Evolutionary conservation across 2,329 filamentous ascomycete genomes (phyloP).

Genomic region (Penicillium sp.): DNA sequence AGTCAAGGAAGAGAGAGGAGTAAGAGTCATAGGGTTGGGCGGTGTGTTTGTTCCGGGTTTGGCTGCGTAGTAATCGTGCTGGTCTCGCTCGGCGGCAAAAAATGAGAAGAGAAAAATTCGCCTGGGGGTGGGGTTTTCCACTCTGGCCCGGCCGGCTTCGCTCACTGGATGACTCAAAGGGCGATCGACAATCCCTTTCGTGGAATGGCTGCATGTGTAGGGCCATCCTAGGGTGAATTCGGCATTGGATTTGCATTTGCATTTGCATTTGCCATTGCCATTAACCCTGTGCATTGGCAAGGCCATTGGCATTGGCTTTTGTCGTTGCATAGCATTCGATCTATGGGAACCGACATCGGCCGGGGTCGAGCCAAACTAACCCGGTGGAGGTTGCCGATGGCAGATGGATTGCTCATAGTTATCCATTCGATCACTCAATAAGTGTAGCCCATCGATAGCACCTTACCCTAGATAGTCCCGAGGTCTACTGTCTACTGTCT

Average conservation of each 20-base stretch:
- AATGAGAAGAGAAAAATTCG: constrained; percentile 1
- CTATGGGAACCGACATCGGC: constrained; percentile 17
- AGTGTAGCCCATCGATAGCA: background rate
- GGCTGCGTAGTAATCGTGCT: background rate
- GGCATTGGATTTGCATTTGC: no score
- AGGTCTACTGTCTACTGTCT: no score
- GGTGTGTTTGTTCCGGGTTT: background rate
- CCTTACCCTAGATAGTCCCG: no score
- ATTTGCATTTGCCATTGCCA: no score
- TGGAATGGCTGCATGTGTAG: no score
- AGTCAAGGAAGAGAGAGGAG: background rate
- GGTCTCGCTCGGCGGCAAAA: constrained; percentile 1
- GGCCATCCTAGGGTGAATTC: no score
- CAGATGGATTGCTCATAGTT: constrained; percentile 4
- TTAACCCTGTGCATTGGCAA: no score
- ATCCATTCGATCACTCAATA: background rate
- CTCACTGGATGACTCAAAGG: background rate
- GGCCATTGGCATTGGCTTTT: no score
- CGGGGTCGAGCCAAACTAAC: constrained; percentile 3
- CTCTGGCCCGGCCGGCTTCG: background rate
- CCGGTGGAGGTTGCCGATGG: constrained; percentile 4
- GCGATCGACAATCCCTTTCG: no score
- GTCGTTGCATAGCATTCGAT: background rate
- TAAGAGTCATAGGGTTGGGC: constrained; percentile 1
- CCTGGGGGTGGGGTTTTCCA: background rate